Percentiles rank a stretch among this genome's conserved stretches.
phyloP scores from a whole-genome alignment of 2,329 filamentous ascomycete genomes.

The Chalaropsis ovoidea region DNA sequence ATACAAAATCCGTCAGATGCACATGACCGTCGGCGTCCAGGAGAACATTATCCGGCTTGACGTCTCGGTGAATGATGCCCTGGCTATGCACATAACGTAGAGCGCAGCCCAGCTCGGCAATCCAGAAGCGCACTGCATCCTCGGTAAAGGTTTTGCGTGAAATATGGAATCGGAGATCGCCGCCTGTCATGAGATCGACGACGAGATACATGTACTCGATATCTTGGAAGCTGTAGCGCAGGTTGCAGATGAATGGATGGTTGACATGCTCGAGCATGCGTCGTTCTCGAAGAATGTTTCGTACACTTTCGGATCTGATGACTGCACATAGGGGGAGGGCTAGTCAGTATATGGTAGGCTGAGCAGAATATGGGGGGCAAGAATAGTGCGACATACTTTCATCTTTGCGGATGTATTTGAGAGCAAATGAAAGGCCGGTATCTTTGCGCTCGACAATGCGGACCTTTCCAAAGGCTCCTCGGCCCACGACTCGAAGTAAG shows the following conservation, averaged over 20 bases:
- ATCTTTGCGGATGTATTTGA: constrained; percentile 99
- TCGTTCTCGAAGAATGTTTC: constrained; percentile 94
- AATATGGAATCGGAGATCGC: constrained; percentile 94
- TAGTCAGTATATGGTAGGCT: neutral
- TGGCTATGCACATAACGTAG: constrained; percentile 76
- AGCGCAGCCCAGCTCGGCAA: constrained; percentile 85
- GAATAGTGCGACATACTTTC: constrained; percentile 51
- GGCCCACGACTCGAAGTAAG: constrained; percentile 85
- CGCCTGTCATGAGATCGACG: constrained; percentile 95
- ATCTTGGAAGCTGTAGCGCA: constrained; percentile 98
- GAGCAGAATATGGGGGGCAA: neutral
- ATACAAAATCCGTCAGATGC: constrained; percentile 92
- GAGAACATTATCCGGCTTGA: constrained; percentile 86
- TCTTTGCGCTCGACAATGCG: constrained; percentile 98
- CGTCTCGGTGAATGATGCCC: constrained; percentile 80
- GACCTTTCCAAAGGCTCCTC: constrained; percentile 97
- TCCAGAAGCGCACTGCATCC: constrained; percentile 94
- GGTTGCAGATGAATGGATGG: constrained; percentile 94
- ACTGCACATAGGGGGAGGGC: constrained; percentile 44
- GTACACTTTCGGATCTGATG: constrained; percentile 91
- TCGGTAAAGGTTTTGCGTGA: constrained; percentile 97
- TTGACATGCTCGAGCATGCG: constrained; percentile 97
- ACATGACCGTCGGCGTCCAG: constrained; percentile 86
- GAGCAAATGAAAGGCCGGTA: constrained; percentile 81
- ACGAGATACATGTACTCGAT: constrained; percentile 99